phyloP scores from a whole-genome alignment of 176 grass and related monocot genomes.

The Aegilops umbellulata region DNA sequence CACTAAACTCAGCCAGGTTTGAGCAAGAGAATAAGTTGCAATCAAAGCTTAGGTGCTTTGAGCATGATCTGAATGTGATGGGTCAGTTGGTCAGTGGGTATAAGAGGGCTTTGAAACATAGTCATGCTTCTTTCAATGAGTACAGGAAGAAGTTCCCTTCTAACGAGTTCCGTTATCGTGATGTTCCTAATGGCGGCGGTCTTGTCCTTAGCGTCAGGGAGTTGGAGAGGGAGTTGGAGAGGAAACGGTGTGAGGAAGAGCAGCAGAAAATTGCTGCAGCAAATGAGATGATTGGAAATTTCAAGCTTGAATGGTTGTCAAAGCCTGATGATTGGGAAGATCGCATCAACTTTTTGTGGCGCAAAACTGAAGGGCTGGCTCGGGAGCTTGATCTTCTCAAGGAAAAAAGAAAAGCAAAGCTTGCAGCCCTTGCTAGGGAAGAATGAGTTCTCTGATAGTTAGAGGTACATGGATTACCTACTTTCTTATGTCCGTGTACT shows the following conservation, averaged over 20 bases:
- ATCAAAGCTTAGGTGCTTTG: conserved; percentile 52
- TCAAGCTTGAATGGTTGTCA: conserved; percentile 46
- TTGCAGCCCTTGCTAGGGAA: conserved; percentile 26
- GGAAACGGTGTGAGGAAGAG: conserved; percentile 43
- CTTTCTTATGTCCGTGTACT: neutral
- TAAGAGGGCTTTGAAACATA: conserved; percentile 57
- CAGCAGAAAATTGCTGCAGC: conserved; percentile 22
- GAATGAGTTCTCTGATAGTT: conserved; percentile 33
- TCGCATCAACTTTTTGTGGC: neutral
- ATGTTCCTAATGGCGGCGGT: conserved; percentile 57
- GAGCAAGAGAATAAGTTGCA: conserved; percentile 69
- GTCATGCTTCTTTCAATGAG: conserved; percentile 36
- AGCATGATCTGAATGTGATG: conserved; percentile 78
- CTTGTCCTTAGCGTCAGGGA: conserved; percentile 65
- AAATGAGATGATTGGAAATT: conserved; percentile 42
- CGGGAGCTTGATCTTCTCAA: conserved; percentile 43
- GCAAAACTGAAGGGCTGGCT: conserved; percentile 24
- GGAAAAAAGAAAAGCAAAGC: conserved; percentile 40
- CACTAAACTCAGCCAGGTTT: conserved; percentile 49
- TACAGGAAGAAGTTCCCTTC: conserved; percentile 70
- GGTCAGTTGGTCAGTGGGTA: conserved; percentile 55
- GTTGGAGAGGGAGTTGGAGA: conserved; percentile 80
- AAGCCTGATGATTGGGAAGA: conserved; percentile 28
- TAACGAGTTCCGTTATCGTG: conserved; percentile 49
- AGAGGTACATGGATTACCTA: conserved; percentile 38